These are phyloP conservation scores for Pharnaceum exiguum DNA, from an alignment of 148 eudicot species.

Conservation along the genomic window DNA sequence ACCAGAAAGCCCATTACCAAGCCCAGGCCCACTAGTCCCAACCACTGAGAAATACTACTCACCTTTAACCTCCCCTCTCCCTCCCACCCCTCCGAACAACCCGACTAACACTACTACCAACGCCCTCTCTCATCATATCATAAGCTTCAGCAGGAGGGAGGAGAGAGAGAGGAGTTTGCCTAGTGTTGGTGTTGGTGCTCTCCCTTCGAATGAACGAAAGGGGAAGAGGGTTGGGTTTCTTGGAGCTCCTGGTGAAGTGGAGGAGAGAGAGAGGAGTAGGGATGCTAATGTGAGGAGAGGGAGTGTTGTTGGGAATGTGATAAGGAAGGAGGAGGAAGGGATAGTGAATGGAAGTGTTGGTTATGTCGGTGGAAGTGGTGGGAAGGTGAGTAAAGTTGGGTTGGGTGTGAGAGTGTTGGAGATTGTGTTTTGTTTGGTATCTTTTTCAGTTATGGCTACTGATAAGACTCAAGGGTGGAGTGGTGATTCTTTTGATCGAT, in stretches of 20 bases:
- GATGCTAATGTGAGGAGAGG: no score
- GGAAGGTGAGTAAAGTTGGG: constrained; percentile 37
- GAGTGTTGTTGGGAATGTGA: constrained; percentile 28
- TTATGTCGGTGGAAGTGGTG: constrained; percentile 33
- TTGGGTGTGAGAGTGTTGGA: constrained; percentile 66
- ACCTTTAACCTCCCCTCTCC: constrained; percentile 23
- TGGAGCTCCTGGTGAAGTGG: constrained; percentile 27
- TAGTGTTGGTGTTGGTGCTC: no score
- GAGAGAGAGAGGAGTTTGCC: no score
- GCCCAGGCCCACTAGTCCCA: constrained; percentile 14
- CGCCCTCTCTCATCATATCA: constrained; percentile 17
- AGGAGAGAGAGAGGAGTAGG: constrained; percentile 16
- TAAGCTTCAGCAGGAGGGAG: constrained; percentile 31
- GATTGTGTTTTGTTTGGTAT: constrained; percentile 54
- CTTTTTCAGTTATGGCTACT: constrained; percentile 84
- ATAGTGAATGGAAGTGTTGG: constrained; percentile 31
- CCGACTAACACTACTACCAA: no score
- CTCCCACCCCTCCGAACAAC: neutral
- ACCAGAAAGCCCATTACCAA: neutral
- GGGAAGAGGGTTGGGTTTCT: constrained; percentile 27
- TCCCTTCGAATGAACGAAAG: constrained; percentile 16
- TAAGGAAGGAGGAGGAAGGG: constrained; percentile 22
- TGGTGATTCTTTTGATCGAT: constrained; percentile 90
- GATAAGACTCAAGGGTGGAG: constrained; percentile 86
- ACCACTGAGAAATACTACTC: constrained; percentile 33